Evolutionary conservation across 2,329 filamentous ascomycete genomes (phyloP).

Genomic region (Claviceps capensis): DNA sequence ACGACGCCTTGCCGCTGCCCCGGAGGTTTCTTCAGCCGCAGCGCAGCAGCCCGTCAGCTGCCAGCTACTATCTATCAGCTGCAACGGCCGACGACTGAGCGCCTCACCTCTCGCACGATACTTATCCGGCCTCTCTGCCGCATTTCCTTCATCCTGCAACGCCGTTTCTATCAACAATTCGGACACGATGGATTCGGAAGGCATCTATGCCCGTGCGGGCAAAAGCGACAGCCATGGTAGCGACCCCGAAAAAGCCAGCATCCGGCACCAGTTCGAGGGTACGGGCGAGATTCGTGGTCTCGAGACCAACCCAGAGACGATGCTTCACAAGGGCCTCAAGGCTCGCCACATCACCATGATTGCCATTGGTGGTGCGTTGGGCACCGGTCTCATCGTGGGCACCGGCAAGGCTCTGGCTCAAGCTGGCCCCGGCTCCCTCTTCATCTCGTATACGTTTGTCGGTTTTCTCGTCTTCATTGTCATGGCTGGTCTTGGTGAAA

Average conservation of each 20-base stretch:
- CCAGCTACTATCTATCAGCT: neutral
- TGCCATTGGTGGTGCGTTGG: conserved; percentile 63
- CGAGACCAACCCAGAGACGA: conserved; percentile 34
- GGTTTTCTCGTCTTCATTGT: conserved; percentile 66
- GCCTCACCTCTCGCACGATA: neutral
- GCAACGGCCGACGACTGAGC: neutral
- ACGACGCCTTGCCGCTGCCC: neutral
- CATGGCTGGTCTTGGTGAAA: conserved; percentile 71
- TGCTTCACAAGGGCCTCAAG: conserved; percentile 38
- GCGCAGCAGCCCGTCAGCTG: neutral
- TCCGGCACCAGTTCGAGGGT: conserved; percentile 7
- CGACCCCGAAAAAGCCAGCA: conserved; percentile 11
- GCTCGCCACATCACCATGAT: conserved; percentile 44
- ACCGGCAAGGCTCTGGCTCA: conserved; percentile 41
- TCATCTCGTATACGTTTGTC: conserved; percentile 58
- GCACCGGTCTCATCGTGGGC: conserved; percentile 61
- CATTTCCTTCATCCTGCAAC: neutral
- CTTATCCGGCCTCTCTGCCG: neutral
- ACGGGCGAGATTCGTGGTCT: conserved; percentile 29
- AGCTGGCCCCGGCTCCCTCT: conserved; percentile 49
- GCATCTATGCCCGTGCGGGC: conserved; percentile 8
- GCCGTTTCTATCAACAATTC: neutral
- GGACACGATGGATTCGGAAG: conserved; percentile 6
- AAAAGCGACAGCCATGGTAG: conserved; percentile 3
- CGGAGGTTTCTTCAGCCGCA: neutral